Conservation (phyloP, 2,329 filamentous ascomycete genomes). For the Geosmithia flava region DNA sequence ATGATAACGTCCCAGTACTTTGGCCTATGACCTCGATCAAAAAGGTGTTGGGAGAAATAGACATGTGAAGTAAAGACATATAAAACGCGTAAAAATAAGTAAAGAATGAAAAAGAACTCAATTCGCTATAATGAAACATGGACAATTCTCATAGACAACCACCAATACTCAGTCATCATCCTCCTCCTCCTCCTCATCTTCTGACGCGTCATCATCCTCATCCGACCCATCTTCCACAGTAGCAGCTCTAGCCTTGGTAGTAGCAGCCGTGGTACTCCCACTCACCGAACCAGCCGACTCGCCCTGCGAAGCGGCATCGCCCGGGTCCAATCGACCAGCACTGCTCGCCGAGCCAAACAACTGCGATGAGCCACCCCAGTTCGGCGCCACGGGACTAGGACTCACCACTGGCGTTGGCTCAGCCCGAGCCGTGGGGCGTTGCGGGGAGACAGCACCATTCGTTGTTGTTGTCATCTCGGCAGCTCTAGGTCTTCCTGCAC, state of each 20-base stretch:
- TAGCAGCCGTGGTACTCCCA: background rate
- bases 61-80: no score
- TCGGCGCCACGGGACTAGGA: slow-evolving; percentile 33
- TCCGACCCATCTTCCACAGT: slow-evolving; percentile 33
- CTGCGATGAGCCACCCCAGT: slow-evolving; percentile 38
- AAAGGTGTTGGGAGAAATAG: no score
- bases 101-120: background rate
- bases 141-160: background rate
- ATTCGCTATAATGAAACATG: background rate
- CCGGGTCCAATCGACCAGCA: slow-evolving; percentile 9
- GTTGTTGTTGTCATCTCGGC: background rate
- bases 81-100: background rate
- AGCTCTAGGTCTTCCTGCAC: background rate
- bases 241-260: slow-evolving; percentile 26
- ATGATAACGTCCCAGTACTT: no score
- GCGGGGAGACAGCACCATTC: no score
- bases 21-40: no score
- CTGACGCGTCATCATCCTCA: slow-evolving; percentile 13
- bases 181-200: slow-evolving; percentile 15
- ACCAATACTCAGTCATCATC: slow-evolving; percentile 6
- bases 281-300: background rate
- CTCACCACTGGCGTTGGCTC: slow-evolving; percentile 25
- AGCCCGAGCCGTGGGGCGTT: no score
- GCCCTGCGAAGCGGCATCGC: background rate
- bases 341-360: slow-evolving; percentile 26